phyloP scores from a whole-genome alignment of 495 filamentous ascomycete genomes.

The Trichoderma erinaceum region DNA sequence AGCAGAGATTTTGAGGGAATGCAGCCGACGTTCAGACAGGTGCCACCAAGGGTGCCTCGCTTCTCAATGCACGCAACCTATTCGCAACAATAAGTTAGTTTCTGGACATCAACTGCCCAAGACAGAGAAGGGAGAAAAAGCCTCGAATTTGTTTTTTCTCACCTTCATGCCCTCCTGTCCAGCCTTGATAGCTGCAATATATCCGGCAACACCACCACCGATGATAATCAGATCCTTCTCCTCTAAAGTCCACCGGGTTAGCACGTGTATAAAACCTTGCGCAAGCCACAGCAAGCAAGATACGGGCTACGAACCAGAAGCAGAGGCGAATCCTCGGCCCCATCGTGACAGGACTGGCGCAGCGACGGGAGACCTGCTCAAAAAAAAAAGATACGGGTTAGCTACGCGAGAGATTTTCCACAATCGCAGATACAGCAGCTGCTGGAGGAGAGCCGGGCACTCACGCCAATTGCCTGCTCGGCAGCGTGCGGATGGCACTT shows the following conservation, averaged over 20 bases:
- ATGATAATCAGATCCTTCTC: slow-evolving; percentile 91
- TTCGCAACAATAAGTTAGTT: slow-evolving; percentile 8
- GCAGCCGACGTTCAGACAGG: slow-evolving; percentile 97
- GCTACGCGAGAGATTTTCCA: slow-evolving; percentile 14
- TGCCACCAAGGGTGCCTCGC: slow-evolving; percentile 89
- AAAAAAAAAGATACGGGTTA: slow-evolving; percentile 12
- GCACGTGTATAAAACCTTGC: slow-evolving; percentile 21
- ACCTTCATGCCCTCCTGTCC: slow-evolving; percentile 97
- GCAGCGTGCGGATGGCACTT: slow-evolving; percentile 58
- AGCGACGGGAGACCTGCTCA: not conserved
- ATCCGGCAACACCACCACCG: slow-evolving; percentile 95
- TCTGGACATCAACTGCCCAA: slow-evolving; percentile 2
- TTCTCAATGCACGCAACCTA: slow-evolving; percentile 98
- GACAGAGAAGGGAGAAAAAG: not conserved
- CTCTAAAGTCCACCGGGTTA: slow-evolving; percentile 44
- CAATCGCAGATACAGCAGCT: not conserved
- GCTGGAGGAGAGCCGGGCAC: slow-evolving; percentile 22
- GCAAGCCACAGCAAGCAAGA: not conserved
- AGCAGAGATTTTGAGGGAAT: slow-evolving; percentile 98
- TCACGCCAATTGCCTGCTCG: slow-evolving; percentile 49
- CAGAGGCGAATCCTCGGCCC: slow-evolving; percentile 15
- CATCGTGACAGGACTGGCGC: slow-evolving; percentile 10
- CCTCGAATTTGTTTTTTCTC: slow-evolving; percentile 21
- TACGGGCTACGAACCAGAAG: slow-evolving; percentile 16
- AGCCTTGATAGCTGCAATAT: slow-evolving; percentile 98